A percentile compares a stretch with the other conserved stretches of the same genome.
Evolutionary conservation across 768 basidiomycete species (phyloP).

Genomic region (Tubosaeta sp.): DNA sequence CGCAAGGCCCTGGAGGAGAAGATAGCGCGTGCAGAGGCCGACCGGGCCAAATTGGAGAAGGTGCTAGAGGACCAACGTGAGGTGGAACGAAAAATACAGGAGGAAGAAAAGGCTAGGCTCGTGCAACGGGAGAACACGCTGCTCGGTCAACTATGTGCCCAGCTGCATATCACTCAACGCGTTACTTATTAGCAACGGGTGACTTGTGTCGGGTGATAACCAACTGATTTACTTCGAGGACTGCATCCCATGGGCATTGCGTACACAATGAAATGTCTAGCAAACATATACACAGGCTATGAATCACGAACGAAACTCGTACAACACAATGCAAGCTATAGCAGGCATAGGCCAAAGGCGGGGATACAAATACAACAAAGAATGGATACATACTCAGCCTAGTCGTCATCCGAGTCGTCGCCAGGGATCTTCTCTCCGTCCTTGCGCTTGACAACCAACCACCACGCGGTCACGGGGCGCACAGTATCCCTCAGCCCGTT

Average conservation of each 20-base stretch:
- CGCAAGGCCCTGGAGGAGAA: too few relatives aligned
- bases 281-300: neutral
- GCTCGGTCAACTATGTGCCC: too few relatives aligned
- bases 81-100: too few relatives aligned
- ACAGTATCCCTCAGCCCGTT: conserved; percentile 31
- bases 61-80: too few relatives aligned
- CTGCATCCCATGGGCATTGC: neutral
- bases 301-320: neutral
- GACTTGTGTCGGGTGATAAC: too few relatives aligned
- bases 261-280: neutral
- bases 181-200: too few relatives aligned
- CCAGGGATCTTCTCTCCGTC: neutral
- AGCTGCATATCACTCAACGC: too few relatives aligned
- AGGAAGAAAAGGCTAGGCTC: too few relatives aligned
- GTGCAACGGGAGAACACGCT: too few relatives aligned
- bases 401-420: neutral
- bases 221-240: too few relatives aligned
- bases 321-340: neutral
- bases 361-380: neutral
- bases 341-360: neutral
- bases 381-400: neutral
- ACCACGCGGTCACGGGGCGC: conserved; percentile 30
- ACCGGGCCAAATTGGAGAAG: too few relatives aligned
- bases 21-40: too few relatives aligned
- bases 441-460: conserved; percentile 22